Percentiles rank a stretch among this genome's conserved stretches.
Conservation (phyloP, 1,284 basidiomycete species). For the Naganishia sp. region DNA sequence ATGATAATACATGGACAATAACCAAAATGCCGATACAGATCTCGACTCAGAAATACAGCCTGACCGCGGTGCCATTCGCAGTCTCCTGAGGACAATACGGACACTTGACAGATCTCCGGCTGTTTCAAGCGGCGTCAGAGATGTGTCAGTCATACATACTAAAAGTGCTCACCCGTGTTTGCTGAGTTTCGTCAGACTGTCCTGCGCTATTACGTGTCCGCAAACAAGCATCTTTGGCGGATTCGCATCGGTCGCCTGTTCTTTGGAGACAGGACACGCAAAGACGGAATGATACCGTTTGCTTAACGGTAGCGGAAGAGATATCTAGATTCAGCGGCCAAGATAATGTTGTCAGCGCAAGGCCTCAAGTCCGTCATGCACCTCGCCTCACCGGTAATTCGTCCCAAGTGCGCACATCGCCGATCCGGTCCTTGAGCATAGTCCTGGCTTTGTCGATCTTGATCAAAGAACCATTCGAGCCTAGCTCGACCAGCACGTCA, state of each 20-base stretch:
- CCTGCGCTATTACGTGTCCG: constrained; percentile 89
- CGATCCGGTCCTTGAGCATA: constrained; percentile 80
- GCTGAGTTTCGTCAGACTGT: constrained; percentile 79
- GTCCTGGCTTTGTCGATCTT: constrained; percentile 88
- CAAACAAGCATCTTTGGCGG: constrained; percentile 97
- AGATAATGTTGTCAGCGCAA: neutral
- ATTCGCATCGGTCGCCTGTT: constrained; percentile 88
- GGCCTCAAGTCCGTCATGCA: neutral
- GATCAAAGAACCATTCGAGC: constrained; percentile 81
- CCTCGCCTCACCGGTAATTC: constrained; percentile 74
- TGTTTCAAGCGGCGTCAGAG: constrained; percentile 31
- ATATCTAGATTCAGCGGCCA: constrained; percentile 64
- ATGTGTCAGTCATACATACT: neutral
- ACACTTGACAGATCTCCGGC: constrained; percentile 51
- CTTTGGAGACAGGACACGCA: constrained; percentile 95
- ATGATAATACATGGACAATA: neutral
- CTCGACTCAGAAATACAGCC: constrained; percentile 48
- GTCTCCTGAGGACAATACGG: constrained; percentile 54
- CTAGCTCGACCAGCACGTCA: constrained; percentile 82
- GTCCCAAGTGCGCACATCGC: constrained; percentile 85
- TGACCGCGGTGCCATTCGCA: constrained; percentile 42
- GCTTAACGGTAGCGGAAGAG: constrained; percentile 81
- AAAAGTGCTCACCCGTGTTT: constrained; percentile 73
- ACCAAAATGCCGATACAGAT: neutral
- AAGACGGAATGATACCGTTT: constrained; percentile 96